Evolutionary conservation across 345 rosid species (phyloP), one percentile per base, ranked within the genome.

Genomic region (Diplotaxis tenuifolia): DNA sequence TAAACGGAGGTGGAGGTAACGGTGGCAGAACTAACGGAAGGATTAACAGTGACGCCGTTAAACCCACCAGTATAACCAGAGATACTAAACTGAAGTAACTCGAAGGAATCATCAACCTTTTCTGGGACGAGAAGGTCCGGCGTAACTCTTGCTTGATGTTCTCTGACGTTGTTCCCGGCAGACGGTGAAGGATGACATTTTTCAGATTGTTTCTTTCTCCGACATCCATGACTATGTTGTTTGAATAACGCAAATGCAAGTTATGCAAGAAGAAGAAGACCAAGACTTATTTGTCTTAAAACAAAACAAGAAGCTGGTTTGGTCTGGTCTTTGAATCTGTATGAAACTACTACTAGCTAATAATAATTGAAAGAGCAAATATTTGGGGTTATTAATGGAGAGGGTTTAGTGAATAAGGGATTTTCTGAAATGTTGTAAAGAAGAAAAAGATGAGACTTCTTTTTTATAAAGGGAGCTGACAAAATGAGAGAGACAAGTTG

Each of bases 1-100:
- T 64, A 71, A 89, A 87, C 14, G 97, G 97, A 0, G 97, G 97
- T 0, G 93, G 97, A 15, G 96, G 97, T 84, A 91, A 77, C 9
- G 96, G 97, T 7, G 96, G 96, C 4, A 91, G 82, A 20, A 91
- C 68, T 79, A 91, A 63, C 19, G 97, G 97, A 18, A 91, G 88
- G 1, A 91, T 82, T 72, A 89, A 70, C 80, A 91, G 72, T 7
- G 91, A 87, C 6, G 81, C 89, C 6, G 97, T 89, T 0, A 91
- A 68, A 72, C 88, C 73, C 56, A 86, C 54, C 32, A 91, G 72
- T 66, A 89, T 6, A 47, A 83, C 27, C 77, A 89, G 58, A 36
- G 97, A 85, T 52, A 84, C 86, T 81, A 87, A 40, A 78, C 93
- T 85, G 80, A 85, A 89, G 18, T 82, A 79, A 65, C 64, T 81